Evolutionary conservation across 345 rosid species (phyloP), one percentile per base, ranked within the genome.

Genomic region (Pistacia integerrima): DNA sequence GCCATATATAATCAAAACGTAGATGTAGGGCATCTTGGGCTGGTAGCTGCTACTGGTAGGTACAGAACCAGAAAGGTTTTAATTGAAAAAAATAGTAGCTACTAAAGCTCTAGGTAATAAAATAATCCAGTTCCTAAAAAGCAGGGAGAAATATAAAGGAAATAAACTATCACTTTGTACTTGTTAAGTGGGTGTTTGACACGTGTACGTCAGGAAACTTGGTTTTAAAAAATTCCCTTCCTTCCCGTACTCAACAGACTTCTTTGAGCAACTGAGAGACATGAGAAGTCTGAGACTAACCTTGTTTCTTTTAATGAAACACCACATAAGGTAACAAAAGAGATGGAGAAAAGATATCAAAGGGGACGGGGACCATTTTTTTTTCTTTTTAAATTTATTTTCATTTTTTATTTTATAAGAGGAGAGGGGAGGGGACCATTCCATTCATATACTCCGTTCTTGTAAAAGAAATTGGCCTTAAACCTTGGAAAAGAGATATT

Each of bases 281-380:
- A 59, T 30, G 61, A 16, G 14, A 72, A 76, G 72, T 65, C 78
- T 62, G 83, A 52, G 69, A 72, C 78, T 58, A 54, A 69, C 73
- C 64, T 56, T 84, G 86, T 80, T 86, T 69, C 86, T 82, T 86
- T 84, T 84, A 84, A 87, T 84, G 87, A 84, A 87, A 87, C 89
- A 84, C 41, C 28, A 22, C 61, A 48, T 70, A 58, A 70, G 77
- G 54, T 65, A 60, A 36, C 72, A 67, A 79, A 65, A 46, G 1
- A 56, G 33, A n/a, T 58, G 25, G 56, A 48, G 18, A 35, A 28
- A 56, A 36, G 52, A 18, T 36, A 35, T 8, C 13, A 22, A 5
- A 44, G 55, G 51, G 58, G 80, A 54, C 57, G 81, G 86, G 87
- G 87, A 83, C 87, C 87, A 80, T 73, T 69, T 71, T 80, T 30